Evolutionary conservation across 345 rosid species (phyloP), one percentile per base, ranked within the genome.

Genomic region (Bruguiera gymnorhiza): DNA sequence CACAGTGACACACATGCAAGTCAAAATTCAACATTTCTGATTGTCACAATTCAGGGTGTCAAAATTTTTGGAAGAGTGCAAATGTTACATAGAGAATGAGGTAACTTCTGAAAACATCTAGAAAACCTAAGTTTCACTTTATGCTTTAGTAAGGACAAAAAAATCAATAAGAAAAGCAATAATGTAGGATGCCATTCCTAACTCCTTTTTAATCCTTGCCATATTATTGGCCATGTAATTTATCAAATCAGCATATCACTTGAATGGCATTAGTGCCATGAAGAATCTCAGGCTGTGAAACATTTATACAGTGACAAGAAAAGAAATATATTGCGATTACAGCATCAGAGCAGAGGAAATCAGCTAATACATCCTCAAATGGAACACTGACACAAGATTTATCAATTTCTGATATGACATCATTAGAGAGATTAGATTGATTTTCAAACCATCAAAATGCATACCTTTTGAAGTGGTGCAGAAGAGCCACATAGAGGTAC

Each of bases 381-480:
- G 59, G 27, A 13, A 21, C 5, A 23, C 15, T 55, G 30, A 30
- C 48, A 48, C 3, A 8, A 70, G 32, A 13, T 8, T 46, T 43
- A 46, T 37, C 0, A 27, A 60, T 34, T 69, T 29, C 54, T 24
- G 18, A 21, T 60, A 50, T 16, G 21, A 59, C 27, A 23, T 2
- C 8, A 6, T 52, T 32, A 37, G 10, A 51, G 26, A 3, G 15
- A 27, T 7, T 8, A 5, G 19, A 11, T 3, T 6, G 62, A 26
- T 21, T 61, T 29, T 29, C 50, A 36, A 10, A 48, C 46, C 8
- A 16, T 36, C 48, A 48, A 56, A 63, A 54, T 15, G 66, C 30
- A 21, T 46, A 80, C 78, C 80, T 72, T 69, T 58, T 74, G 54
- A 61, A 60, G 64, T 59, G 46, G 20, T 7, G 68, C 52, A 36